Evolutionary conservation across 768 basidiomycete species (phyloP).

Genomic region (Tulasnella sp.): DNA sequence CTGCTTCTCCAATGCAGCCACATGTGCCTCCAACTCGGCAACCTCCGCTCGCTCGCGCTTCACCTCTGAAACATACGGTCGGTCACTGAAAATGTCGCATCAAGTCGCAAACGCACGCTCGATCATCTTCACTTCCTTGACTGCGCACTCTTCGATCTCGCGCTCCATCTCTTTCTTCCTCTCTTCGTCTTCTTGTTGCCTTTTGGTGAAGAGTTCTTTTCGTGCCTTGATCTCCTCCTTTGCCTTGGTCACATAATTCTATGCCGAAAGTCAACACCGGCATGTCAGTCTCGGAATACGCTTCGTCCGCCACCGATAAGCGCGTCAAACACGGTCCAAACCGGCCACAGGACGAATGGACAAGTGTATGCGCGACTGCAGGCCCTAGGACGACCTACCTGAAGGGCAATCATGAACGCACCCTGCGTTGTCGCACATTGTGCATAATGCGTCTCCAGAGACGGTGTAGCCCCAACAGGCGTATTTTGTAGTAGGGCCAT

Average conservation of each 20-base stretch:
- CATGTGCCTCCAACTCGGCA: slow-evolving; percentile 40
- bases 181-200: slow-evolving; percentile 52
- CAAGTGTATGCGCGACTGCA: background rate
- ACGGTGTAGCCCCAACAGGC: background rate
- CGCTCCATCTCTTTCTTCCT: slow-evolving; percentile 48
- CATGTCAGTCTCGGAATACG: background rate
- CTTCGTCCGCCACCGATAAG: background rate
- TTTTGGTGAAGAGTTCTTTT: slow-evolving; percentile 45
- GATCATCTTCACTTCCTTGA: slow-evolving; percentile 66
- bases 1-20: slow-evolving; percentile 22
- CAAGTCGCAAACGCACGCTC: slow-evolving; percentile 57
- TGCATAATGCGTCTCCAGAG: slow-evolving; percentile 6
- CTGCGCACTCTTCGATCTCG: slow-evolving; percentile 63
- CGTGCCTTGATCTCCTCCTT: slow-evolving; percentile 57
- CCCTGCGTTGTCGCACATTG: background rate
- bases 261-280: background rate
- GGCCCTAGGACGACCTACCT: background rate
- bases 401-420: slow-evolving; percentile 10
- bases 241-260: slow-evolving; percentile 26
- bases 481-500: background rate
- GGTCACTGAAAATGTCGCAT: slow-evolving; percentile 49
- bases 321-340: background rate
- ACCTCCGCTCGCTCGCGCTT: slow-evolving; percentile 55
- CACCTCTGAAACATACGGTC: slow-evolving; percentile 34
- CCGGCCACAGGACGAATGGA: background rate